A percentile compares a stretch with the other conserved stretches of the same genome.
These are phyloP conservation scores for Cytospora mali DNA, from an alignment of 2,329 filamentous ascomycete species.

Conservation along the genomic window DNA sequence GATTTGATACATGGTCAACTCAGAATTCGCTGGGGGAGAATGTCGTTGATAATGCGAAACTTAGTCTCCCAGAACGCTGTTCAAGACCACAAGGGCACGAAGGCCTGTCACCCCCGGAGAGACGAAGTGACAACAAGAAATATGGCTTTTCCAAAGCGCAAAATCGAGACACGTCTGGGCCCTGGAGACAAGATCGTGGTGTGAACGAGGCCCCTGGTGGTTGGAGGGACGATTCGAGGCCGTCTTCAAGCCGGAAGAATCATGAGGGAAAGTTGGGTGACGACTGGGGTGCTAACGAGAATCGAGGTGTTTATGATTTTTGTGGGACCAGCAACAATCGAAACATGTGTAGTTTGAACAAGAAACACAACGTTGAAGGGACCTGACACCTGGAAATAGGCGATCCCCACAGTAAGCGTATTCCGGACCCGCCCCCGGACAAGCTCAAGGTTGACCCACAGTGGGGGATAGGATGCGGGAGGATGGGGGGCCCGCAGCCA, in stretches of 20 bases:
- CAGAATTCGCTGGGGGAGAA: no score
- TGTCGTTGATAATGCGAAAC: no score
- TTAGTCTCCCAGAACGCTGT: no score
- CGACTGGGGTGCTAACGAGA: background rate
- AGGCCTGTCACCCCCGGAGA: background rate
- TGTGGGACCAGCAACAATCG: background rate
- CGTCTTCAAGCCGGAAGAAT: background rate
- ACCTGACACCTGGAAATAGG: no score
- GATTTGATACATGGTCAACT: background rate
- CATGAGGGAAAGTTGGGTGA: background rate
- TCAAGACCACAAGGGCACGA: background rate
- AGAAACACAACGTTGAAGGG: background rate
- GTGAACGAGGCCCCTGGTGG: background rate
- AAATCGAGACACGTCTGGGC: background rate
- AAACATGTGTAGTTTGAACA: background rate
- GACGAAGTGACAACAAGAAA: background rate
- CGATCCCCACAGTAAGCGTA: no score
- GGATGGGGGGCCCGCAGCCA: no score
- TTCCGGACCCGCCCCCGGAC: background rate
- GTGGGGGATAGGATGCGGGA: no score
- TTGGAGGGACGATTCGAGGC: background rate
- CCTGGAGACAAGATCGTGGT: background rate
- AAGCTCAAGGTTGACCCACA: background rate
- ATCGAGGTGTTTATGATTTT: background rate
- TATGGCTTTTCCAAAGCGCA: background rate